phyloP scores from a whole-genome alignment of 179 eudicot species.

The Spergularia azorica region DNA sequence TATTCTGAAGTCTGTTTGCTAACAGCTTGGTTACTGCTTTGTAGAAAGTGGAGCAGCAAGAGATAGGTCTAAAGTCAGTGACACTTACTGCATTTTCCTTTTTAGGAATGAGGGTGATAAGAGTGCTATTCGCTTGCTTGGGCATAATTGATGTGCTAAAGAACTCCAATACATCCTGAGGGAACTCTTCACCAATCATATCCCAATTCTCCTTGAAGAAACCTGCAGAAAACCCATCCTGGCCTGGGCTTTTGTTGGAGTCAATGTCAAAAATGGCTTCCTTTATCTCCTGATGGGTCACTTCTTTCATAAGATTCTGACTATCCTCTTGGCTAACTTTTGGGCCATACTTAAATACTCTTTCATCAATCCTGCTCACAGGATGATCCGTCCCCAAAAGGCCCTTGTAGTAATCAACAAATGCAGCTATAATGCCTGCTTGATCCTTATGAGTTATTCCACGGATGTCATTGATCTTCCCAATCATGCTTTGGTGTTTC shows the following conservation, averaged over 20 bases:
- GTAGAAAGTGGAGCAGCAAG: slow-evolving; percentile 1
- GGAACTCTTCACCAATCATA: background rate
- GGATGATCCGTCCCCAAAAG: background rate
- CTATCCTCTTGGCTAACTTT: no score
- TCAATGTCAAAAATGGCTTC: background rate
- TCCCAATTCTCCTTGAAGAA: no score
- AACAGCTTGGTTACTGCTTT: background rate
- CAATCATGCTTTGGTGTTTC: no score
- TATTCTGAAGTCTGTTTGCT: background rate
- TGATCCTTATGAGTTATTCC: no score
- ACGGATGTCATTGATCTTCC: no score
- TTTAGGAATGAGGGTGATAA: background rate
- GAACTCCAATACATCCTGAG: background rate
- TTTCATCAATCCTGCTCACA: no score
- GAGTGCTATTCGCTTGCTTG: background rate
- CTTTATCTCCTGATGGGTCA: background rate
- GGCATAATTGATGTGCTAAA: background rate
- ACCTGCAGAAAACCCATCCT: no score
- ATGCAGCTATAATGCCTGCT: background rate
- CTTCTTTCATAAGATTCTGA: no score
- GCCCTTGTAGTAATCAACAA: background rate
- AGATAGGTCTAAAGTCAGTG: background rate
- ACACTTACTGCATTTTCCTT: background rate
- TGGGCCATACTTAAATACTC: no score
- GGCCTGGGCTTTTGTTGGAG: no score